phyloP scores from a whole-genome alignment of 441 rosid species.

The Raphanus hybrid region DNA sequence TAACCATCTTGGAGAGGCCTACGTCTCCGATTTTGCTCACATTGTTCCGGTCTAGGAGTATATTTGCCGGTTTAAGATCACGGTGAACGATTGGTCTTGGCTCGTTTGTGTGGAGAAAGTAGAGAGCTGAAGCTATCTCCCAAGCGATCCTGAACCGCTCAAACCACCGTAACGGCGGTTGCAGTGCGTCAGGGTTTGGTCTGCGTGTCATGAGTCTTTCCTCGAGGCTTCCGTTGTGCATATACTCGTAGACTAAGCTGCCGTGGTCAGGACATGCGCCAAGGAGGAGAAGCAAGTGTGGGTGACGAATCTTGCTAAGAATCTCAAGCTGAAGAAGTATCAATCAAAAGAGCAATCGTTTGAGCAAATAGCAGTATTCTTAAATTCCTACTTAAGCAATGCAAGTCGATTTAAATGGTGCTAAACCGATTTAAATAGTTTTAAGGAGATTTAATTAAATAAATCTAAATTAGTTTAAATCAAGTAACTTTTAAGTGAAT shows the following conservation, averaged over 20 bases:
- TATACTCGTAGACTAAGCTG: constrained; percentile 83
- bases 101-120: constrained; percentile 77
- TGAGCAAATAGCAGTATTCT: background rate
- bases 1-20: constrained; percentile 76
- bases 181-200: constrained; percentile 58
- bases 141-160: constrained; percentile 81
- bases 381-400: too few species aligned
- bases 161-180: constrained; percentile 82
- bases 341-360: constrained; percentile 8
- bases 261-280: constrained; percentile 94
- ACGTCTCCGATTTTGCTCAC: constrained; percentile 95
- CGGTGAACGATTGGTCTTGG: constrained; percentile 88
- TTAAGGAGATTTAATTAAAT: too few species aligned
- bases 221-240: constrained; percentile 93
- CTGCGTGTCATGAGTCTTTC: constrained; percentile 63
- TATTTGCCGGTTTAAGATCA: constrained; percentile 91
- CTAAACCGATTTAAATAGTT: too few species aligned
- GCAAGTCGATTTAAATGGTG: too few species aligned
- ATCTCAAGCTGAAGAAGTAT: constrained; percentile 70
- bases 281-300: constrained; percentile 89
- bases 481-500: background rate
- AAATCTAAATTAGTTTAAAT: too few species aligned
- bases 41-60: constrained; percentile 75
- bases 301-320: constrained; percentile 86
- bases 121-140: constrained; percentile 91